A percentile compares a stretch with the other conserved stretches of the same genome.
Conservation (phyloP, 2,329 filamentous ascomycete species). For the Byssoonygena ceratinophila region DNA sequence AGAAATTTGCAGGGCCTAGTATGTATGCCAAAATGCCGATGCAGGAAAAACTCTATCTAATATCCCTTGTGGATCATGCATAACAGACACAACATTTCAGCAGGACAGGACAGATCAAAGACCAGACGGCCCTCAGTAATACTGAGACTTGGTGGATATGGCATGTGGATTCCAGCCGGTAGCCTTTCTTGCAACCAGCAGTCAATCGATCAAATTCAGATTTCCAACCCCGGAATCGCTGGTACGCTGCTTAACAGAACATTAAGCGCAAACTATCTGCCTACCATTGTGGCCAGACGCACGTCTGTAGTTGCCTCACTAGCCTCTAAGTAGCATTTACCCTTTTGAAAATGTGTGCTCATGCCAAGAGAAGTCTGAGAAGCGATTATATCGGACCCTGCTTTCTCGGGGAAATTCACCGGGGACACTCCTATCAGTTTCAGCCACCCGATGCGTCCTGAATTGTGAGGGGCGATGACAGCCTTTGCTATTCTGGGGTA, state of each 20-base stretch:
- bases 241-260: background rate
- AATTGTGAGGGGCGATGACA: background rate
- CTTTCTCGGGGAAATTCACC: background rate
- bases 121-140: background rate
- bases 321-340: background rate
- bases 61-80: background rate
- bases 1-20: background rate
- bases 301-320: background rate
- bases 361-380: background rate
- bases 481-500: background rate
- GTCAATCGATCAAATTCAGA: background rate
- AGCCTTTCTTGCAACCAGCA: too few species aligned
- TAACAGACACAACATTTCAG: background rate
- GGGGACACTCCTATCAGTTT: background rate
- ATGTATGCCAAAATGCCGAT: background rate
- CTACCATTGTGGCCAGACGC: background rate
- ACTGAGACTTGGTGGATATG: too few species aligned
- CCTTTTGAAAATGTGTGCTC: background rate
- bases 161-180: background rate
- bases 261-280: background rate
- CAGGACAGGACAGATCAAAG: background rate
- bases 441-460: background rate
- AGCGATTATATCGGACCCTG: background rate
- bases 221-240: background rate
- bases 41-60: background rate